Conservation (phyloP, 805 yeast species). For the Blastobotrys robertii region DNA sequence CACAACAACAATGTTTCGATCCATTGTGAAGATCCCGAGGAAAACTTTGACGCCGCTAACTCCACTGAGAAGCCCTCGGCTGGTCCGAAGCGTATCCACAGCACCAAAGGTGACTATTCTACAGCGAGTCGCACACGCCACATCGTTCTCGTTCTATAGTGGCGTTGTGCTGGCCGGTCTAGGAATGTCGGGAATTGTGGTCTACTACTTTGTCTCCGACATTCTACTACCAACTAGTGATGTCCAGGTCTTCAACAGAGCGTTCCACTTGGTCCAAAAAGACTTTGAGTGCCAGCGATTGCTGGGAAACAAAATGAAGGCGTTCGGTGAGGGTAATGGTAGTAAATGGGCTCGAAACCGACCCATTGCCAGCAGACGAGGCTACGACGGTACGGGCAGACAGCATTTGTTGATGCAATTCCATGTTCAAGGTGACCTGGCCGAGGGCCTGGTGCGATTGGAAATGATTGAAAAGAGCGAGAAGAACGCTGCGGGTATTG, state of each 20-base stretch:
- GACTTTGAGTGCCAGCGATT: constrained; percentile 50
- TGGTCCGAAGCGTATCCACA: too few relatives aligned
- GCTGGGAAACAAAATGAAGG: constrained; percentile 59
- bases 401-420: constrained; percentile 79
- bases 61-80: too few relatives aligned
- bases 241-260: constrained; percentile 80
- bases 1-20: not conserved
- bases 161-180: constrained; percentile 27
- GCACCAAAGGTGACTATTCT: not conserved
- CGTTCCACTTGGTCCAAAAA: constrained; percentile 65
- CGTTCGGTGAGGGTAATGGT: constrained; percentile 63
- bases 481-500: constrained; percentile 24
- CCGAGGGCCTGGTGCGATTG: constrained; percentile 61
- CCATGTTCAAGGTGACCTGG: constrained; percentile 64
- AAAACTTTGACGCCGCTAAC: too few relatives aligned
- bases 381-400: constrained; percentile 60
- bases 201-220: constrained; percentile 71
- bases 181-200: constrained; percentile 39
- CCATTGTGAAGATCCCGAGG: not conserved
- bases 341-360: constrained; percentile 85
- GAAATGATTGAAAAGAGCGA: constrained; percentile 47
- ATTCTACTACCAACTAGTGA: constrained; percentile 84
- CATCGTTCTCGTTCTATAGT: constrained; percentile 25
- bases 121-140: constrained; percentile 16
- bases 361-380: constrained; percentile 59